These are phyloP conservation scores for Penicillium maclennaniae DNA, from an alignment of 495 filamentous ascomycete species.

Conservation along the genomic window DNA sequence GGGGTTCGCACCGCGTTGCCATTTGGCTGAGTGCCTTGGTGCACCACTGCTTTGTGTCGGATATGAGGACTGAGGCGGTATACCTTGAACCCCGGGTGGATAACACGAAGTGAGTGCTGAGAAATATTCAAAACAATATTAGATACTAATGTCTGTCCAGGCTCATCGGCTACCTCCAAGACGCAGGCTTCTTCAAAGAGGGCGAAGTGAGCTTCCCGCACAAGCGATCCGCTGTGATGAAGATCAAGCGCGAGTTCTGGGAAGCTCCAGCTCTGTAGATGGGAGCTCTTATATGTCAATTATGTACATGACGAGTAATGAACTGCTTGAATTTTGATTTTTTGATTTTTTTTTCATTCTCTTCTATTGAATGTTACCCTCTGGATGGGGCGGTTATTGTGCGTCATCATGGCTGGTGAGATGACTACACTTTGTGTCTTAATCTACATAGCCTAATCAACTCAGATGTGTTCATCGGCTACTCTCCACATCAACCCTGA, in stretches of 20 bases:
- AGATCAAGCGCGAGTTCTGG: constrained; percentile 78
- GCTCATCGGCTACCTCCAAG: constrained; percentile 70
- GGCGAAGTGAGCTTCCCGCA: constrained; percentile 85
- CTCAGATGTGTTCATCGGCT: too few species aligned
- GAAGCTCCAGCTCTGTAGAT: constrained; percentile 65
- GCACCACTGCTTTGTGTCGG: constrained; percentile 76
- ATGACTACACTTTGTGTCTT: neutral
- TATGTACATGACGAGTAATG: constrained; percentile 2
- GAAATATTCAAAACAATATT: neutral
- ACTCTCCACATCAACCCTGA: neutral
- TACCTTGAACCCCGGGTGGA: constrained; percentile 89
- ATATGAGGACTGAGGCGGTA: constrained; percentile 76
- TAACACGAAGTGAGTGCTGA: constrained; percentile 71
- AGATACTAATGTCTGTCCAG: constrained; percentile 28
- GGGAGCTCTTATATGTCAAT: neutral
- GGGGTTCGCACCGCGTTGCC: constrained; percentile 68
- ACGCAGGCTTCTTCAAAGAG: constrained; percentile 83
- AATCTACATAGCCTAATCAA: neutral
- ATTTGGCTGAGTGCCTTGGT: constrained; percentile 82
- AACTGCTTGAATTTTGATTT: neutral
- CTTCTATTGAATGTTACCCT: neutral
- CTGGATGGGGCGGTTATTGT: neutral
- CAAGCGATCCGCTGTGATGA: constrained; percentile 87
- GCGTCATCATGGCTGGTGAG: neutral
- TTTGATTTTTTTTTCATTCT: neutral